Base-by-base conservation (phyloP, 2,329 filamentous ascomycete genomes). In the Cercospora zeae-maydis region DNA sequence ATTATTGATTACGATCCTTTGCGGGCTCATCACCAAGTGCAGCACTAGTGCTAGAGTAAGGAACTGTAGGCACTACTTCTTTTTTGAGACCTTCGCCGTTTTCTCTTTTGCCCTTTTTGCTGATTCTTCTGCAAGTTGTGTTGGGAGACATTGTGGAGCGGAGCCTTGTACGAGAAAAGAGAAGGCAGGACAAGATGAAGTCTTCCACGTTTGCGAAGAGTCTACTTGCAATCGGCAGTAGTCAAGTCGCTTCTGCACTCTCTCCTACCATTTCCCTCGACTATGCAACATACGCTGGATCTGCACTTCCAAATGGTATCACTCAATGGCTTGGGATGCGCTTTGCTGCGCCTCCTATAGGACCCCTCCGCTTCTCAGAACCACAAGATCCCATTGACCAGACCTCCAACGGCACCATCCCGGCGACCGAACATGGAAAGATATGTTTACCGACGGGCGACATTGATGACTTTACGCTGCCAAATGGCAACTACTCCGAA, bases 311-410 rank as follows among this genome's bases (percentile, higher is more conserved):
- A 0, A 84, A 84, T 68, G 88, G 86, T 1, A 78, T 92, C 53
- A 86, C 83, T 2, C 82, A 88, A 74, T 93, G 89, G 88, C 81
- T 91, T 7, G 90, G 89, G 1, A 85, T 95, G 66, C 84, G 89
- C 47, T 95, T 86, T 77, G 90, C 90, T 1, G 86, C 88, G 4
- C 80, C 89, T 13, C 90, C 90, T 0, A 61, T 89, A 1, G 88
- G 86, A 1, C 69, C 83, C 5, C 73, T 90, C 63, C 82, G 91
- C 19, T 93, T 92, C 71, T 79, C 81, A 58, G 85, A 86, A 11
- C 89, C 91, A 0, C 78, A 83, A 69, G 86, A 90, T 72, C 89
- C 90, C 1, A 66, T 76, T 0, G 68, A 73, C 1, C 76, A 79
- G 16, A 30, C 24, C 24, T 52, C 47, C 24, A 63, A 75, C 2